Conservation (phyloP, 2,329 filamentous ascomycete genomes). For the Xylariaceae sp. region DNA sequence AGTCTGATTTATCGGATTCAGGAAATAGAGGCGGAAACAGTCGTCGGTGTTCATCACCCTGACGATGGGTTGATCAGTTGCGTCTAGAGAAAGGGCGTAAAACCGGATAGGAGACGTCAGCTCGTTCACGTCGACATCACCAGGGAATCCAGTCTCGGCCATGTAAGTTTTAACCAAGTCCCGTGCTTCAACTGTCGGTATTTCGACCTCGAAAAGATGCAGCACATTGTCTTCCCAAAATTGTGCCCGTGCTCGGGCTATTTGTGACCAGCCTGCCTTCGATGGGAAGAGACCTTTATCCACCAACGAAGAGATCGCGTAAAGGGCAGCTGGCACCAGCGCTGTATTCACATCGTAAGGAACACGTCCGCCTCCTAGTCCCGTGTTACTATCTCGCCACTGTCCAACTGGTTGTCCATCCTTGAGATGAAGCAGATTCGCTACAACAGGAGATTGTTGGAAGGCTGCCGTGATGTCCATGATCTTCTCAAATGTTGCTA, state of each 20-base stretch:
- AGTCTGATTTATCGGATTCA: slow-evolving; percentile 53
- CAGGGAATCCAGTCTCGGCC: slow-evolving; percentile 37
- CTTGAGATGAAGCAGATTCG: slow-evolving; percentile 56
- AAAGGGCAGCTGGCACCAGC: slow-evolving; percentile 55
- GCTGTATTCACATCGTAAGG: slow-evolving; percentile 62
- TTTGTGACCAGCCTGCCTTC: slow-evolving; percentile 41
- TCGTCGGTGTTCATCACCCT: slow-evolving; percentile 59
- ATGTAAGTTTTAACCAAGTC: slow-evolving; percentile 46
- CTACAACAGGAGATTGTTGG: slow-evolving; percentile 43
- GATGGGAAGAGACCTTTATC: slow-evolving; percentile 46
- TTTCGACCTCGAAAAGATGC: slow-evolving; percentile 47
- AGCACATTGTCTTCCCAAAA: slow-evolving; percentile 59
- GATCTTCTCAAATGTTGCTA: slow-evolving; percentile 52
- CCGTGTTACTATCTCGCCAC: slow-evolving; percentile 58
- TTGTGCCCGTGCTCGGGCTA: slow-evolving; percentile 47
- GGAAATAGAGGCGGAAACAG: slow-evolving; percentile 57
- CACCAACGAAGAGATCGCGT: slow-evolving; percentile 51
- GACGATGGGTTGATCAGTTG: slow-evolving; percentile 44
- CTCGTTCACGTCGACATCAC: slow-evolving; percentile 41
- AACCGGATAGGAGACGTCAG: slow-evolving; percentile 42
- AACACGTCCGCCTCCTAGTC: slow-evolving; percentile 57
- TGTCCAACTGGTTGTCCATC: slow-evolving; percentile 50
- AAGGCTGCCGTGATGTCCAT: slow-evolving; percentile 53
- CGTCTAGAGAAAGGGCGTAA: slow-evolving; percentile 54
- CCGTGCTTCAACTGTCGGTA: slow-evolving; percentile 41